These are phyloP conservation scores for Pyrus bretschneideri DNA, from an alignment of 306 rosid species.

Conservation along the genomic window DNA sequence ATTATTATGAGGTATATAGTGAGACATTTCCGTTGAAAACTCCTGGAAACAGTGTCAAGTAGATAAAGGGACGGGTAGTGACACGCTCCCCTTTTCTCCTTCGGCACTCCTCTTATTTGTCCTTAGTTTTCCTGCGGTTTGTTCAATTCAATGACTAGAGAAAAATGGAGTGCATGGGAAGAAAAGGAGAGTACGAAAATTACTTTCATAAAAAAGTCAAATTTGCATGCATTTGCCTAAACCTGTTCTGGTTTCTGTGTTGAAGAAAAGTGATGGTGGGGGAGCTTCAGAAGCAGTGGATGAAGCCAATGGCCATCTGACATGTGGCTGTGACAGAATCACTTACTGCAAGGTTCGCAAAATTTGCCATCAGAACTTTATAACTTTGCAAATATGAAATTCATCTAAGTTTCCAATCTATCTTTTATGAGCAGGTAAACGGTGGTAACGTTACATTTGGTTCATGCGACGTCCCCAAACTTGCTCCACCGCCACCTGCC, in stretches of 20 bases:
- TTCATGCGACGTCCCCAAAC: constrained; percentile 62
- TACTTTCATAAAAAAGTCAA: neutral
- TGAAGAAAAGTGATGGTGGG: constrained; percentile 88
- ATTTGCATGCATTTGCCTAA: neutral
- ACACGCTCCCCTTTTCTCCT: neutral
- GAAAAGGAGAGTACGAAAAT: neutral
- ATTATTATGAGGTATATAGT: constrained; percentile 60
- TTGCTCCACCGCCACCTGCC: constrained; percentile 95
- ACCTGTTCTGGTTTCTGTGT: neutral
- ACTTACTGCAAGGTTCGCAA: constrained; percentile 84
- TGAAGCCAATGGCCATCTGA: constrained; percentile 80
- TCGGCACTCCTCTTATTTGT: neutral
- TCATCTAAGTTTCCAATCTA: neutral
- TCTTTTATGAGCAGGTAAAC: constrained; percentile 42
- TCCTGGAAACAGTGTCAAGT: neutral
- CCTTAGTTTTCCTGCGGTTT: neutral
- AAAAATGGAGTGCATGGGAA: neutral
- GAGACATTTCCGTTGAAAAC: neutral
- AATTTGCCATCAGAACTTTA: neutral
- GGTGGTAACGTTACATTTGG: constrained; percentile 53
- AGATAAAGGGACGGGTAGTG: neutral
- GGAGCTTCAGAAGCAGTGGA: constrained; percentile 95
- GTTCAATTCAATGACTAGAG: neutral
- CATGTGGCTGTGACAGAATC: constrained; percentile 85
- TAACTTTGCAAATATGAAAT: neutral